Base-by-base conservation (phyloP, 129 eudicot genomes). In the Glebionis coronaria region DNA sequence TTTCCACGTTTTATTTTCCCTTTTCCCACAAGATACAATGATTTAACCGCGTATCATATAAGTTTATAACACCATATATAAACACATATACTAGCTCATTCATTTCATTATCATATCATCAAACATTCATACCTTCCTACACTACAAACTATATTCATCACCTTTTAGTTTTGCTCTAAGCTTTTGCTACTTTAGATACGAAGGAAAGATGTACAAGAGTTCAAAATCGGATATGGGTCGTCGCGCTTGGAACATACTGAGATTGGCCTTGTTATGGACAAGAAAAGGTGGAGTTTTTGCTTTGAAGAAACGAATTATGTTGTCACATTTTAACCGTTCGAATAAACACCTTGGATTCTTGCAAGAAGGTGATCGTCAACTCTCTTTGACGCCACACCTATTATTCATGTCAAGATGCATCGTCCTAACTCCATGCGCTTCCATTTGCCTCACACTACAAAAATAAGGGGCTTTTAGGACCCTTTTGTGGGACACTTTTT, bases 331-430 rank as follows among this genome's bases (percentile, higher is more conserved):
- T 46, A 83, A 65, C 42, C n/a, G 57, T 2, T 69, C 77, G 16
- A 47, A 21, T 35, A 76, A 38, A 23, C 31, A 31, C 20, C 42
- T 54, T 0, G 90, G 85, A 7, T 81, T 88, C 1, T 66, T 85
- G 20, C 68, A 68, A 16, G 80, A 81, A 56, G 94, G 94, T 0
- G 93, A 91, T 5, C 83, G 92, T 0, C 77, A 91, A 55, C 77
- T 91, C n/a, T 91, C 97, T 0, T 91, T 87, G 97, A 91, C 12
- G 86, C 85, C 0, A 87, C 97, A 0, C 97, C 97, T 0, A 63
- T 87, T 0, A 72, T 91, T 25, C 93, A 85, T n/a, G 79, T 87
- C 29, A 77, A 61, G 71, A 85, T 91, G 97, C 89, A 85, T 13
- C 90, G 97, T 0, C 97, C 97, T 8, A 68, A 85, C 47, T 85